phyloP scores from a whole-genome alignment of 2,329 filamentous ascomycete genomes.

The Penicillium fuscoglaucum region DNA sequence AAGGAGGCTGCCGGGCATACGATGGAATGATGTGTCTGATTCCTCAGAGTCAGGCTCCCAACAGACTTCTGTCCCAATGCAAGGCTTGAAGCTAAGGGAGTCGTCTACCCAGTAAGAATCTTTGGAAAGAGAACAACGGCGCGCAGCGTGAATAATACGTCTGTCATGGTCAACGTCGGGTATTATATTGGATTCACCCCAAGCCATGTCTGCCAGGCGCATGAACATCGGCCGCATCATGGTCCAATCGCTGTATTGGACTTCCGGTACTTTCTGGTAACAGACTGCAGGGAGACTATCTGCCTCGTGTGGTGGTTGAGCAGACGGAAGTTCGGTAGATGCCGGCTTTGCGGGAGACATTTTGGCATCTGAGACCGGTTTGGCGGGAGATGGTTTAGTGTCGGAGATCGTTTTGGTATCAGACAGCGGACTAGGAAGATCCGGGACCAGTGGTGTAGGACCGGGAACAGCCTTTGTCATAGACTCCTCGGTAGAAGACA shows the following conservation, averaged over 20 bases:
- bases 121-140: slow-evolving; percentile 7
- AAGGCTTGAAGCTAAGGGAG: slow-evolving; percentile 4
- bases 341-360: background rate
- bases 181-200: slow-evolving; percentile 11
- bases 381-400: background rate
- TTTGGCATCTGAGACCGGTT: background rate
- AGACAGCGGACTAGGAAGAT: background rate
- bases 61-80: slow-evolving; percentile 4
- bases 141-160: slow-evolving; percentile 5
- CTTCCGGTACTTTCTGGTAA: slow-evolving; percentile 6
- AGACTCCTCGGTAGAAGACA: background rate
- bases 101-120: slow-evolving; percentile 9
- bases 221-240: slow-evolving; percentile 11
- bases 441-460: background rate
- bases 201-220: slow-evolving; percentile 12
- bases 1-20: slow-evolving; percentile 3
- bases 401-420: background rate
- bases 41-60: slow-evolving; percentile 1
- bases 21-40: slow-evolving; percentile 7
- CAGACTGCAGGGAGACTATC: background rate
- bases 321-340: background rate
- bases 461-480: background rate
- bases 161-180: slow-evolving; percentile 6
- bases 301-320: background rate
- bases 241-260: slow-evolving; percentile 1